Base-by-base conservation (phyloP, 345 rosid genomes). In the Populus euphratica region DNA sequence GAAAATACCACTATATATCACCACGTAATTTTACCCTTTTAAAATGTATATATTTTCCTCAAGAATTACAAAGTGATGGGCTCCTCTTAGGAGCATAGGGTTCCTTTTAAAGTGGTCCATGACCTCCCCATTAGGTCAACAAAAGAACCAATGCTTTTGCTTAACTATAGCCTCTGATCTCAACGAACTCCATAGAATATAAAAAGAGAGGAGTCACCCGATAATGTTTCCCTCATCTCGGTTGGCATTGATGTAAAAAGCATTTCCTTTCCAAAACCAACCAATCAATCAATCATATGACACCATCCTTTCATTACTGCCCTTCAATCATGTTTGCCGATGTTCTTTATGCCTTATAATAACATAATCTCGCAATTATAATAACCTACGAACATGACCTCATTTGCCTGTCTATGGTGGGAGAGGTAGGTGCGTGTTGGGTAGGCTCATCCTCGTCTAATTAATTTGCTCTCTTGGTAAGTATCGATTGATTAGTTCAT, bases 71-170 rank as follows among this genome's bases (percentile, higher is more conserved):
- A 50, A 50, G 43, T 4, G 66, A 36, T 33, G 41, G 11, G 17
- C 21, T 18, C 74, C 36, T 33, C 36, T 74, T 61, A 38, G 73
- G 27, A 72, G 18, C 61, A 56, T 56, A 49, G 39, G 47, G 71
- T 36, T 68, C 25, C 33, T 59, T 73, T 69, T 9, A 0, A 66
- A 69, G 77, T 36, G 74, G 79, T 23, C 71, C 41, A 76, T 73
- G 76, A n/a, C 23, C 72, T 59, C 39, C 29, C 33, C 52, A 79
- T 76, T 69, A 17, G 38, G 64, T 38, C 63, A 77, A 44, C 21
- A 77, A 81, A 79, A 41, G 77, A 52, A 63, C 70, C 79, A 71
- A 61, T 70, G 68, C 39, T 79, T 84, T 79, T 74, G 68, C 50
- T 64, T 66, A 69, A 25, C 13, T 12, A 68, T 12, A 39, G 29